Evolutionary conservation across 768 basidiomycete species (phyloP).

Genomic region (Boletales sp.): DNA sequence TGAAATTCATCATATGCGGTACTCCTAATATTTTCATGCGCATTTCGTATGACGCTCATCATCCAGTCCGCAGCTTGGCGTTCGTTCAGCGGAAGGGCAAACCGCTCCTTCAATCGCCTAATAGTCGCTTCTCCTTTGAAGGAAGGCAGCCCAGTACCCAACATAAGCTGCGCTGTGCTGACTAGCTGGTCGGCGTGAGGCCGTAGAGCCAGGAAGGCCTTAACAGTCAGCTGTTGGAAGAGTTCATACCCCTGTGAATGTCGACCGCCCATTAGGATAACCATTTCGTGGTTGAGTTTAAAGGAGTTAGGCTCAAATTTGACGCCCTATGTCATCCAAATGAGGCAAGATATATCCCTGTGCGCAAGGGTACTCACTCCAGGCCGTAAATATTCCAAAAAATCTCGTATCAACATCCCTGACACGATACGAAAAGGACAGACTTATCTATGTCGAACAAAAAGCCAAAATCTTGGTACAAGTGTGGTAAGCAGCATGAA

Average conservation of each 20-base stretch:
- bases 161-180: constrained; percentile 88
- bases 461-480: constrained; percentile 82
- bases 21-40: constrained; percentile 91
- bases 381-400: constrained; percentile 42
- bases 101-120: constrained; percentile 80
- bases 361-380: constrained; percentile 43
- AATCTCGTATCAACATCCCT: constrained; percentile 24
- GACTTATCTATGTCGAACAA: constrained; percentile 97
- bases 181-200: constrained; percentile 90
- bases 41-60: constrained; percentile 84
- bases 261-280: constrained; percentile 93
- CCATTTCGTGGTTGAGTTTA: constrained; percentile 99
- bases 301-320: constrained; percentile 99
- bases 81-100: constrained; percentile 78
- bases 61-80: constrained; percentile 93
- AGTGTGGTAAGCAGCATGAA: constrained; percentile 6
- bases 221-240: constrained; percentile 91
- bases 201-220: constrained; percentile 96
- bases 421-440: constrained; percentile 2
- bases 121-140: constrained; percentile 97
- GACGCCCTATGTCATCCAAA: constrained; percentile 63
- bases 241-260: constrained; percentile 92
- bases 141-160: constrained; percentile 90
- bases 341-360: constrained; percentile 2
- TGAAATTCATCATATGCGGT: constrained; percentile 97